Base-by-base conservation (phyloP, 208 protist genomes). In the Lotmaria passim region DNA sequence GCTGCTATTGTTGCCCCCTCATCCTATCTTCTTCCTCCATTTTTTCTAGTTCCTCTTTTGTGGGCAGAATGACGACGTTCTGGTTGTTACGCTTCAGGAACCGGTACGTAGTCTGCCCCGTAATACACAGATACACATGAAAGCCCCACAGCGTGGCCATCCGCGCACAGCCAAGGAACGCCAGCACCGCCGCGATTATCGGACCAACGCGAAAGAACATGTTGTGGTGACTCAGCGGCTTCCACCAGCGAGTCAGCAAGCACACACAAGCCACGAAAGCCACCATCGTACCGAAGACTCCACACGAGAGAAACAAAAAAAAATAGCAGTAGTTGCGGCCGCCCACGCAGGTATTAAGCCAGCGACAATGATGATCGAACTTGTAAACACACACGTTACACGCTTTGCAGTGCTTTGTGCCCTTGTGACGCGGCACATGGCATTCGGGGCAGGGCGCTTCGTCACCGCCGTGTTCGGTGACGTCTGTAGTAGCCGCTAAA, bases 311-410 rank as follows among this genome's bases (percentile, higher is more conserved):
- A 64, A 90, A 95, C 21, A 39, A 46, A 26, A 96, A 81, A 66
- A 96, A 96, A 24, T 82, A 58, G 10, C 58, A 53, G 73, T 96
- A 97, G 73, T 98, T 97, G 23, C 71, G 75, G 15, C 50, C 38
- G 10, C 94, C 94, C 31, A 98, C 83, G 68, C 94, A 98, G 68
- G 87, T 86, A 74, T 96, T 97, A 30, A 98, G 61, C 93, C 94
- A 98, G 75, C 90, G 90, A 67, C 94, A 98, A 70, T 98, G 94
- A 65, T 98, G 94, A 56, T 98, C 94, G 69, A 98, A 97, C 28
- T 81, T 76, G 36, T 53, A 58, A 4, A 96, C 82, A 60, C 94
- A 98, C 76, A 93, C 93, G 68, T 95, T 95, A 69, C 94, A 98
- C 41, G 82, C 65, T 71, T 91, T 91, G 79, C 94, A 98, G 71